Evolutionary conservation across 805 yeast genomes (phyloP).

Genomic region (Millerozyma miso): DNA sequence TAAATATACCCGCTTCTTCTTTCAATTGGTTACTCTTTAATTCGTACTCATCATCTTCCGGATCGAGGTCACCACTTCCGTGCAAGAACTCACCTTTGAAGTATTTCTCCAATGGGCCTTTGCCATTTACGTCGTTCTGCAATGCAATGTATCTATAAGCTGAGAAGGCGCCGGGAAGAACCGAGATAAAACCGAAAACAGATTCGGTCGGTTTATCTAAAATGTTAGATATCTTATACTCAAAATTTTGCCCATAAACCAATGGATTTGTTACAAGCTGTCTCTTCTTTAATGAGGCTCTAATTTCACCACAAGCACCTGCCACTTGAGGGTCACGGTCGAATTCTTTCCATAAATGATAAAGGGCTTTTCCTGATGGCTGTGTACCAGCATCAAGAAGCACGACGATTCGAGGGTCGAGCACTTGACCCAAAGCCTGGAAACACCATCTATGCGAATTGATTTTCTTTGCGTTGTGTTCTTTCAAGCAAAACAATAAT

Average conservation of each 20-base stretch:
- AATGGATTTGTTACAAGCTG: conserved; percentile 54
- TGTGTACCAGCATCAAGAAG: conserved; percentile 64
- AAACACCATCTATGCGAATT: conserved; percentile 69
- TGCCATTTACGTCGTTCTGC: conserved; percentile 49
- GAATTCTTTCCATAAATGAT: conserved; percentile 61
- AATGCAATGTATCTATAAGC: conserved; percentile 60
- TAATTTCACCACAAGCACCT: conserved; percentile 72
- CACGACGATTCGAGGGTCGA: conserved; percentile 54
- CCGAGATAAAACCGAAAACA: conserved; percentile 60
- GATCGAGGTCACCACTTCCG: conserved; percentile 55
- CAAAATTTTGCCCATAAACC: conserved; percentile 64
- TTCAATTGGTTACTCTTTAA: conserved; percentile 32
- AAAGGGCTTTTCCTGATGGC: conserved; percentile 53
- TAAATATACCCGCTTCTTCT: conserved; percentile 52
- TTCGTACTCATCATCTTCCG: conserved; percentile 48
- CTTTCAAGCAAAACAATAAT: conserved; percentile 57
- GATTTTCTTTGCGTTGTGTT: conserved; percentile 59
- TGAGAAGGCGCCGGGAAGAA: conserved; percentile 66
- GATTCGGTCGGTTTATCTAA: conserved; percentile 66
- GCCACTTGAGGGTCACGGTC: conserved; percentile 56
- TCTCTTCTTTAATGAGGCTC: conserved; percentile 48
- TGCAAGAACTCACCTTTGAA: conserved; percentile 62
- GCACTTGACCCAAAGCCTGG: conserved; percentile 56
- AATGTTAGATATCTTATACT: conserved; percentile 63
- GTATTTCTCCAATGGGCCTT: conserved; percentile 60